Conservation (phyloP, 2,329 filamentous ascomycete genomes). For the Orbilia javanica region DNA sequence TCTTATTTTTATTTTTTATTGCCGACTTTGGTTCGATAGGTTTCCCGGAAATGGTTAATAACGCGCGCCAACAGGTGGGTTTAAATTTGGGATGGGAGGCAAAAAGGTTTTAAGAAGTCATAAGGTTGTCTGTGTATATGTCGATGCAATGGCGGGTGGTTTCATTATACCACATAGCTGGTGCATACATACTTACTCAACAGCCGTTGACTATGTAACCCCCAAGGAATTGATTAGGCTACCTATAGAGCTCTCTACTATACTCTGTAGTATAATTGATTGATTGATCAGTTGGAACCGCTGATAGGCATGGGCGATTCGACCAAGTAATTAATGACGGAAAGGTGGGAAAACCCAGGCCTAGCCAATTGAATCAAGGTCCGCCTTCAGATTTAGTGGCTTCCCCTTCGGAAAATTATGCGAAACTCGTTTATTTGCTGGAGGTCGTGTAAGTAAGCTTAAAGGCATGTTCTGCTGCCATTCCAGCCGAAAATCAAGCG, state of each 20-base stretch:
- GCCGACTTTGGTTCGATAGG: neutral
- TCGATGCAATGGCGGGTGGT: neutral
- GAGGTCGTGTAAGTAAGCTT: conserved; percentile 53
- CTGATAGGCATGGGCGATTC: conserved; percentile 2
- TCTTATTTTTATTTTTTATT: too few species aligned
- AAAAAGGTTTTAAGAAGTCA: neutral
- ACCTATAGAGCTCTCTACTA: neutral
- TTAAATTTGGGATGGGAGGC: conserved; percentile 13
- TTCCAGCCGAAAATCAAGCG: conserved; percentile 29
- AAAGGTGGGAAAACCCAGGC: neutral
- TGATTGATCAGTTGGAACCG: neutral
- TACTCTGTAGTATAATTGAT: too few species aligned
- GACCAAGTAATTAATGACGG: neutral
- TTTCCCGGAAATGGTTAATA: conserved; percentile 53
- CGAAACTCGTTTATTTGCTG: conserved; percentile 40
- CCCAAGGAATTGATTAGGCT: too few species aligned
- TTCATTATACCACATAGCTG: neutral
- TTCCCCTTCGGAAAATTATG: conserved; percentile 51
- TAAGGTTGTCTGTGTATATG: neutral
- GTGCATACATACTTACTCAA: too few species aligned
- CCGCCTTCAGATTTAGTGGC: neutral
- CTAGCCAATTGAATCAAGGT: conserved; percentile 3
- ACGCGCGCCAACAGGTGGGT: conserved; percentile 54
- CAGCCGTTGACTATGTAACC: neutral
- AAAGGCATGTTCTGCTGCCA: conserved; percentile 36